Percentiles rank a stretch among this genome's conserved stretches.
Evolutionary conservation across 2,329 filamentous ascomycete genomes (phyloP).

Genomic region (Cercospora citrullina): DNA sequence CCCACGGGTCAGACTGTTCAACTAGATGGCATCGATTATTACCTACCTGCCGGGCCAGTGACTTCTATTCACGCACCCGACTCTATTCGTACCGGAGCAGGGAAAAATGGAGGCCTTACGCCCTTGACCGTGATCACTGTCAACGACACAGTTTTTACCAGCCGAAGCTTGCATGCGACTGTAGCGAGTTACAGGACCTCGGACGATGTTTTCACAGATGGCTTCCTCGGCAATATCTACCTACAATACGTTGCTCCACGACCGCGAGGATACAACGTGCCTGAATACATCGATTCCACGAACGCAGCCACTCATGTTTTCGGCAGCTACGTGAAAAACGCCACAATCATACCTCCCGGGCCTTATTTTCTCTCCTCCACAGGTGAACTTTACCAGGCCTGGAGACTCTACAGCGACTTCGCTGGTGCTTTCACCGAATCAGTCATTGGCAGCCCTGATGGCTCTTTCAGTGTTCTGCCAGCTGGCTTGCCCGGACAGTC

Average conservation of each 20-base stretch:
- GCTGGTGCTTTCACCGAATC: slow-evolving; percentile 54
- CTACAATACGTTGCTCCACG: slow-evolving; percentile 28
- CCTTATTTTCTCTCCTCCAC: slow-evolving; percentile 53
- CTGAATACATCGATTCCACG: slow-evolving; percentile 10
- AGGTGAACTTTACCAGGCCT: slow-evolving; percentile 52
- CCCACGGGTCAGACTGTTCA: slow-evolving; percentile 45
- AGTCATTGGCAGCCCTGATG: slow-evolving; percentile 42
- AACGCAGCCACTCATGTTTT: slow-evolving; percentile 27
- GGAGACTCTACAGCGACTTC: slow-evolving; percentile 52
- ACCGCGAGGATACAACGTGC: slow-evolving; percentile 14
- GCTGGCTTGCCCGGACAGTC: slow-evolving; percentile 44
- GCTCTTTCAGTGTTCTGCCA: slow-evolving; percentile 47
- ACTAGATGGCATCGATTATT: slow-evolving; percentile 44
- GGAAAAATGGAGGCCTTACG: slow-evolving; percentile 35
- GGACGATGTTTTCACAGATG: slow-evolving; percentile 47
- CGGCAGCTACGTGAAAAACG: slow-evolving; percentile 23
- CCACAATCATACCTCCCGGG: slow-evolving; percentile 43
- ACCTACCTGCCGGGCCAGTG: slow-evolving; percentile 42
- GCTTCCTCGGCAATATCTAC: slow-evolving; percentile 41
- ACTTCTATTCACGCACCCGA: slow-evolving; percentile 34
- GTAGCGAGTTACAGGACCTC: slow-evolving; percentile 36
- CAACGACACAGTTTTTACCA: slow-evolving; percentile 30
- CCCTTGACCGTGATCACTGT: slow-evolving; percentile 44
- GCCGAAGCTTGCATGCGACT: slow-evolving; percentile 28
- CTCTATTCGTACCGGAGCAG: slow-evolving; percentile 26